Base-by-base conservation (phyloP, 1,284 basidiomycete genomes). In the Leccinum solheimii region DNA sequence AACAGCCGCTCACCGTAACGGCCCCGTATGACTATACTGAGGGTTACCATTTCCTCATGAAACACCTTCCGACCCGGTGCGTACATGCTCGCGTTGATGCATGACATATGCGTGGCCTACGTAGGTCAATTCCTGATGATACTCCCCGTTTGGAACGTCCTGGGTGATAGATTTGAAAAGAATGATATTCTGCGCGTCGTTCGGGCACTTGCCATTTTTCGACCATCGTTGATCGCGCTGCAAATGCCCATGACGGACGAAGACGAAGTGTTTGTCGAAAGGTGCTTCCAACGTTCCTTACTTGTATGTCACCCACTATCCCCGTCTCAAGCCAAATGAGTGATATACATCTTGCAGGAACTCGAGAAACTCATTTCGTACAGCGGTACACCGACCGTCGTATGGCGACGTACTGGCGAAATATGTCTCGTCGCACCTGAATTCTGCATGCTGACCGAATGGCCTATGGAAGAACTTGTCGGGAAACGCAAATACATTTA, bases 301-400 rank as follows among this genome's bases (percentile, higher is more conserved):
- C 83, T 98, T 68, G 94, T 94, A 70, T 87, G 61, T 61, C 51
- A 23, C 45, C 45, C 45, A n/a, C 26, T 27, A 26, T 51, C 40
- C 55, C 40, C 58, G 57, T 7, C 19, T 14, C 19, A 59, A 40
- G 38, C 60, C 58, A 34, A 23, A 55, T 49, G 49, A 56, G 26
- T 45, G 52, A 52, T 59, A 40, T 55, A 48, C 10, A 9, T 3
- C 50, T 63, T 10, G 13, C 36, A 95, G 93, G 95, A 98, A 81
- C 85, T 98, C 61, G 95, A 98, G 75, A 98, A 98, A 77, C 83
- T 98, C 65, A 97, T 99, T 66, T 95, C 94, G 50, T 97, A 95
- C 76, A 96, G 92, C 64, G 97, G 97, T 5, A 99, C 97, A n/a
- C 97, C 97, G 2, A 99, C 97, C 1, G 95, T 97, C n/a, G 93